phyloP scores from a whole-genome alignment of 2,329 filamentous ascomycete genomes.

The Coniochaeta sp. region DNA sequence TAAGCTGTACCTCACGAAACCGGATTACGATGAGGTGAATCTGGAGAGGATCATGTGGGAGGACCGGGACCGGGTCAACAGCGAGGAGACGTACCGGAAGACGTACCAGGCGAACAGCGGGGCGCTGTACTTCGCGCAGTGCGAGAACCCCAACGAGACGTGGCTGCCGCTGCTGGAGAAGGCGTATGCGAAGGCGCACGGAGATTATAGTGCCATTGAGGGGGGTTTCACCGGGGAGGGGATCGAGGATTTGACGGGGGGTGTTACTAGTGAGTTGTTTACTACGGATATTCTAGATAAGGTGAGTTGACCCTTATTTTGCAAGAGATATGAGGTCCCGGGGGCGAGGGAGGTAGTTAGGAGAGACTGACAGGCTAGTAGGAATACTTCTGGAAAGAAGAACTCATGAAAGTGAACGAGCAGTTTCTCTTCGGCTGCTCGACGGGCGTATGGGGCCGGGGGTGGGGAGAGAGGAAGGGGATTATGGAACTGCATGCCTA shows the following conservation, averaged over 20 bases:
- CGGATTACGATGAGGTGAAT: slow-evolving; percentile 54
- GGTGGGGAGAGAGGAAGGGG: slow-evolving; percentile 53
- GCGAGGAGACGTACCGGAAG: slow-evolving; percentile 52
- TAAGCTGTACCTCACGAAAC: slow-evolving; percentile 48
- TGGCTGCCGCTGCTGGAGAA: slow-evolving; percentile 69
- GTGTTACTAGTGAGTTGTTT: slow-evolving; percentile 62
- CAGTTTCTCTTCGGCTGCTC: slow-evolving; percentile 72
- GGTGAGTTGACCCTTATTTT: slow-evolving; percentile 1
- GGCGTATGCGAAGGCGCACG: slow-evolving; percentile 68
- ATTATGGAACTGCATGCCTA: slow-evolving; percentile 55
- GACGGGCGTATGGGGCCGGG: slow-evolving; percentile 55
- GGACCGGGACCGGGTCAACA: slow-evolving; percentile 40
- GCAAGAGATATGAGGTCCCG: background rate
- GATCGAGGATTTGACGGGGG: slow-evolving; percentile 54
- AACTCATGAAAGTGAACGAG: slow-evolving; percentile 72
- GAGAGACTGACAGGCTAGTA: background rate
- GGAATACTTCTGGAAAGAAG: slow-evolving; percentile 76
- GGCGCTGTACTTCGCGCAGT: slow-evolving; percentile 65
- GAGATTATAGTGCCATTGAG: slow-evolving; percentile 65
- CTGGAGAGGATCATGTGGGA: slow-evolving; percentile 39
- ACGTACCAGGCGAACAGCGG: slow-evolving; percentile 61
- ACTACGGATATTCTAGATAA: slow-evolving; percentile 68
- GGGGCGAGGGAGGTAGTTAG: too few species aligned
- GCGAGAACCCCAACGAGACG: slow-evolving; percentile 61
- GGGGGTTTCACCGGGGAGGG: slow-evolving; percentile 51